These are phyloP conservation scores for Dentipellis fragilis DNA, from an alignment of 768 basidiomycete species.

Conservation along the genomic window DNA sequence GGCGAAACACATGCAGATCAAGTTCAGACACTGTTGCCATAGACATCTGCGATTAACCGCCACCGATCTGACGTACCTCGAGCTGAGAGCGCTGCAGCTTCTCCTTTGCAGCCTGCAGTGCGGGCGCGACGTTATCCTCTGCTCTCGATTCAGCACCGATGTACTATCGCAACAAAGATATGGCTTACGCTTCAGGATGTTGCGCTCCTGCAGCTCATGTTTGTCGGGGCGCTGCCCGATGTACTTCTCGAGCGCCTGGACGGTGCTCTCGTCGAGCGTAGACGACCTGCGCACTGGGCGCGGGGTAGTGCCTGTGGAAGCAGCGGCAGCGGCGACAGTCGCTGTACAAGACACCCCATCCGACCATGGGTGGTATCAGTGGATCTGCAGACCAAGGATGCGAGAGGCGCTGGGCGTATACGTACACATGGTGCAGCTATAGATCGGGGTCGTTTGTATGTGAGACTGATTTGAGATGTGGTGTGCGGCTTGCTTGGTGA, in stretches of 20 bases:
- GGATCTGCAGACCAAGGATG: too few species aligned
- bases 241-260: constrained; percentile 41
- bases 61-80: constrained; percentile 31
- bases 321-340: background rate
- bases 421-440: too few species aligned
- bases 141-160: background rate
- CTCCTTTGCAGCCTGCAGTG: constrained; percentile 49
- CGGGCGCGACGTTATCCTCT: constrained; percentile 59
- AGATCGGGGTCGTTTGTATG: too few species aligned
- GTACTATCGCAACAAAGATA: background rate
- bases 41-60: background rate
- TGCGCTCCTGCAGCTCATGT: constrained; percentile 52
- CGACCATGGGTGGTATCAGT: too few species aligned
- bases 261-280: constrained; percentile 24
- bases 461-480: too few species aligned
- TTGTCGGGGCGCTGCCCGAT: constrained; percentile 47
- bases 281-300: constrained; percentile 1
- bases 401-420: too few species aligned
- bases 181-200: constrained; percentile 55
- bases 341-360: background rate
- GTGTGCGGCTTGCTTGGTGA: too few species aligned
- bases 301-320: background rate
- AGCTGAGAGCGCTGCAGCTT: constrained; percentile 53
- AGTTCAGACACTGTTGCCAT: background rate
- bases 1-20: background rate